Percentiles rank a stretch among this genome's conserved stretches.
These are phyloP conservation scores for Lachancea cidri DNA, from an alignment of 805 yeast species.

Conservation along the genomic window DNA sequence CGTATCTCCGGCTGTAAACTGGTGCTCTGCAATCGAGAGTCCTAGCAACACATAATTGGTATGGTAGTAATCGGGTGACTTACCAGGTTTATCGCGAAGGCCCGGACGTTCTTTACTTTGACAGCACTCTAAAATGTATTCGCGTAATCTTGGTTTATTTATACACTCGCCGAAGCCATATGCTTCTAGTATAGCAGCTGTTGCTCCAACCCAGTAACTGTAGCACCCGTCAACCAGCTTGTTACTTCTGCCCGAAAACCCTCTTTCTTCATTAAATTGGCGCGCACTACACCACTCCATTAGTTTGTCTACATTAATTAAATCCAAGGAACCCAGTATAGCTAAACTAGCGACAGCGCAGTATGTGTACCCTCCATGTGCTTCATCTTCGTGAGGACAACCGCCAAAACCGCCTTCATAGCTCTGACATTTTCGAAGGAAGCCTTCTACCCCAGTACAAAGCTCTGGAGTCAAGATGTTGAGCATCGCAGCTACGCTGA, in stretches of 20 bases:
- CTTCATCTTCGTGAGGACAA: conserved; percentile 67
- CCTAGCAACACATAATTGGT: conserved; percentile 84
- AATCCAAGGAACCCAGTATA: conserved; percentile 39
- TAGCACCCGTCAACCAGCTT: conserved; percentile 96
- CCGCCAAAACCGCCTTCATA: conserved; percentile 97
- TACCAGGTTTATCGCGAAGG: conserved; percentile 82
- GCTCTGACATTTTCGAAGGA: conserved; percentile 71
- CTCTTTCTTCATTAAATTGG: conserved; percentile 75
- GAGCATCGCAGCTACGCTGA: conserved; percentile 65
- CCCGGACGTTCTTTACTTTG: conserved; percentile 65
- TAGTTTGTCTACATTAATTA: conserved; percentile 45
- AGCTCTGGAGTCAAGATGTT: conserved; percentile 60
- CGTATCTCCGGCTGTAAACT: conserved; percentile 5
- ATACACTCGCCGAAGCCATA: conserved; percentile 32
- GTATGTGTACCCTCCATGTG: conserved; percentile 95
- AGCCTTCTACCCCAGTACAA: conserved; percentile 45
- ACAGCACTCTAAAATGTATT: conserved; percentile 70
- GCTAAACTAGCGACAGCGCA: conserved; percentile 73
- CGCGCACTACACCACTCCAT: conserved; percentile 65
- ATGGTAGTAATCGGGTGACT: conserved; percentile 79
- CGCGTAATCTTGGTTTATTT: conserved; percentile 52
- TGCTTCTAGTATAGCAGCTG: conserved; percentile 47
- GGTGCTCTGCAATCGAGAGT: conserved; percentile 35
- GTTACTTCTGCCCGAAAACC: conserved; percentile 84
- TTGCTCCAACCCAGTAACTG: conserved; percentile 91